Base-by-base conservation (phyloP, 164 flowering plant genomes). In the Magnolia kwangsiensis region DNA sequence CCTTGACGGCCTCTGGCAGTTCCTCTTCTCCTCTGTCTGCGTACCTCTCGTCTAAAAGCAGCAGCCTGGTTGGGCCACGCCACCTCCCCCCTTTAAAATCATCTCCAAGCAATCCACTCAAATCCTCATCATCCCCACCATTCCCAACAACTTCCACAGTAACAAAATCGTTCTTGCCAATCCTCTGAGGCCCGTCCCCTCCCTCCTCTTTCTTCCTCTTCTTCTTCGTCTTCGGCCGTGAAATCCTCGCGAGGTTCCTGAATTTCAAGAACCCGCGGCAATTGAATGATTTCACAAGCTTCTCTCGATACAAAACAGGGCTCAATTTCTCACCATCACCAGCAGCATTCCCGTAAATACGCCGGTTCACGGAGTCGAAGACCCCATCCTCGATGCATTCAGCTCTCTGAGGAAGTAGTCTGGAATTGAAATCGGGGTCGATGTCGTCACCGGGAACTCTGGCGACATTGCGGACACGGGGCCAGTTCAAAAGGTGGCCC, bases 401-500 rank as follows among this genome's bases (percentile, higher is more conserved):
- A 4, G 31, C 20, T 9, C 50, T 72, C 2, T 31, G 58, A 51
- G 88, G 23, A 0, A 87, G 68, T 16, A 73, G 70, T 69, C 70
- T 78, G 51, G 89, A 58, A 13, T 79, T 85, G 51, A 90, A 63
- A 9, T 79, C 86, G 0, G 82, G 83, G 1, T 94, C 97, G 37
- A 94, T 77, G 23, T 96, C 98, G 21, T 94, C 98, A 0, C 97
- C 97, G 1, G 90, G 88, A 66, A 94, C 98, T 71, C 98, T 83
- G 19, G 96, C 97, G 23, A 94, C 81, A 84, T 96, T 96, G n/a
- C 88, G 86, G 51, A 96, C 77, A 8, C 99, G 88, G 7, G 99
- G 97, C 99, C 99, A 94, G 80, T 96, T 96, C 75, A 96, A 79
- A 9, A 96, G 88, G 80, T 94, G 98, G 45, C 98, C 98, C 13